Percentiles rank a stretch among this genome's conserved stretches.
phyloP scores from a whole-genome alignment of 768 basidiomycete species.

The Suillus hirtellus region DNA sequence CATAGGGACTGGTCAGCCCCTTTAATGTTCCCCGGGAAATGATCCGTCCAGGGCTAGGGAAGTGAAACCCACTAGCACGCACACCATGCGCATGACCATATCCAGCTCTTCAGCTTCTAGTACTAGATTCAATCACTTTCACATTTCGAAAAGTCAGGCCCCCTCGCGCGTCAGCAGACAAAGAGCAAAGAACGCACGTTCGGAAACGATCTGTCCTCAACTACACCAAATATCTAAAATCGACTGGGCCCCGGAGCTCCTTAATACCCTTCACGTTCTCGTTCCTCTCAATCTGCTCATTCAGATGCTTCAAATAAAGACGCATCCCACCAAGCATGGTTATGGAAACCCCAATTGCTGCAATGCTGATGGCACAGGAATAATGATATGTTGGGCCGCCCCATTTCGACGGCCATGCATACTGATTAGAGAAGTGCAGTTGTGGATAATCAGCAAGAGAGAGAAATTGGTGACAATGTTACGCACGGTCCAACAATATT shows the following conservation, averaged over 20 bases:
- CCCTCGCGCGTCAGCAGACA: not conserved
- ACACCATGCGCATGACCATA: too few species aligned
- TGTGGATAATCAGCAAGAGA: not conserved
- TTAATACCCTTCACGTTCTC: not conserved
- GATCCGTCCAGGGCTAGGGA: not conserved
- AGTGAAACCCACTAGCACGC: not conserved
- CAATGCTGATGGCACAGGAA: conserved; percentile 71
- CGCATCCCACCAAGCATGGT: not conserved
- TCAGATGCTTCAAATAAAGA: not conserved
- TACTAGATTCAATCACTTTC: not conserved
- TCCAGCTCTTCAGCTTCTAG: too few species aligned
- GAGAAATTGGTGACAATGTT: not conserved
- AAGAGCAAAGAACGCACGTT: not conserved
- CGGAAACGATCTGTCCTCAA: not conserved
- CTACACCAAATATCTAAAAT: not conserved
- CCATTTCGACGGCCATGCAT: conserved; percentile 64
- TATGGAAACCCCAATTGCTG: conserved; percentile 17
- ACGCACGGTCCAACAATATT: conserved; percentile 79
- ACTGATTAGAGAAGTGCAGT: conserved; percentile 32
- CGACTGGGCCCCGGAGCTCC: not conserved
- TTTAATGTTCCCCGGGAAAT: not conserved
- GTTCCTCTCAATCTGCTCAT: not conserved
- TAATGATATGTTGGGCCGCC: conserved; percentile 58
- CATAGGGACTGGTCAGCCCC: not conserved
- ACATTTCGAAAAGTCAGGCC: not conserved